Evolutionary conservation across 2,329 filamentous ascomycete genomes (phyloP), one percentile per base, ranked within the genome.

Genomic region (Clonostachys byssicola): DNA sequence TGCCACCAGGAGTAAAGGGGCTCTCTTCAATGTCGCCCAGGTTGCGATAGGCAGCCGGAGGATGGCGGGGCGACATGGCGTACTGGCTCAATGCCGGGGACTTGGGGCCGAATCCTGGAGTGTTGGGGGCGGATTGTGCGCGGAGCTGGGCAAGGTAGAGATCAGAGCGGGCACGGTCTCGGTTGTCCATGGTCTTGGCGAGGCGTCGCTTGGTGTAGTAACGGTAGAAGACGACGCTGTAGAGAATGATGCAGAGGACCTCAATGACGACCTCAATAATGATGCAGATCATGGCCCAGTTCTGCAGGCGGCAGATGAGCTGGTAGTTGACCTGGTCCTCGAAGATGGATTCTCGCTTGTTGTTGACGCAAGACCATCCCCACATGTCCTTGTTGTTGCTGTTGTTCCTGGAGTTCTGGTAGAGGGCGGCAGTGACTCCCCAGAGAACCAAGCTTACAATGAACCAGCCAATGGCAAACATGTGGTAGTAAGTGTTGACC

Each of bases 311-410:
- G 74, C 94, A 99, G 55, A 97, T 80, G 44, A 99, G 85, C 23
- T 83, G 83, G 69, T 97, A 99, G 69, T 94, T 78, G 57, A 99
- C 81, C 59, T 94, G 85, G 48, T 92, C 75, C 51, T 82, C 64
- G 65, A 92, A 97, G 46, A 96, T 72, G 44, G 90, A 70, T 47
- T 85, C 74, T 51, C 92, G 85, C 54, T 85, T 83, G 66, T 96
- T 97, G 60, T 95, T 80, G 48, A 92, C 86, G 67, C 94, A 99
- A n/a, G 90, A 83, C 94, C 94, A 99, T 50, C 92, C 92, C 94
- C 94, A 99, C 68, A 99, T 81, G 67, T 99, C 94, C 67, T 96
- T 83, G 60, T 88, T 88, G 54, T 81, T 72, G 61, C 62, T 60
- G 61, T 79, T 88, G 59, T 83, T 80, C 64, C 86, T 88, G 48